These are phyloP conservation scores for Pinus taeda DNA, from an alignment of 75 land plant genomes.

Conservation along the genomic window DNA sequence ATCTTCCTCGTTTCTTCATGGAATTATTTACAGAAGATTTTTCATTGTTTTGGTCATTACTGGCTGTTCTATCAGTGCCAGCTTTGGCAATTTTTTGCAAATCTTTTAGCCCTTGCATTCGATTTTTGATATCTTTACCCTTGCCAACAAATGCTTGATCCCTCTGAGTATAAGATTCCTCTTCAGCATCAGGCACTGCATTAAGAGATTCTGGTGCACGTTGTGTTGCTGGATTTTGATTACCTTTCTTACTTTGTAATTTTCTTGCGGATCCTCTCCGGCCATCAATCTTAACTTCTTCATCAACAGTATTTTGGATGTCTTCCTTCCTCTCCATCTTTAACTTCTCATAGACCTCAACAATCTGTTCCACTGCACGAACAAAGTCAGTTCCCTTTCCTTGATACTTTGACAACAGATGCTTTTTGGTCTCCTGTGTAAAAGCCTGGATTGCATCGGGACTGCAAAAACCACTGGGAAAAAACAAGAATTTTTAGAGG, in stretches of 20 bases:
- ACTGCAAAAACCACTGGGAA: slow-evolving; percentile 79
- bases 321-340: slow-evolving; percentile 27
- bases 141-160: neutral
- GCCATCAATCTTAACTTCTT: neutral
- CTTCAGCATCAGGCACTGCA: neutral
- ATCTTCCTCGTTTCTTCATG: neutral
- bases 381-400: slow-evolving; percentile 81
- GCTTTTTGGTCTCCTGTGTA: slow-evolving; percentile 74
- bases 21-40: neutral
- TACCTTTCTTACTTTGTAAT: slow-evolving; percentile 15
- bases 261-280: neutral
- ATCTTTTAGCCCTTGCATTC: neutral
- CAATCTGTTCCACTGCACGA: slow-evolving; percentile 81
- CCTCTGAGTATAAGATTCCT: neutral
- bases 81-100: neutral
- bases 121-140: slow-evolving; percentile 4
- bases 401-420: slow-evolving; percentile 53
- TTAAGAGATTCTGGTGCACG: neutral
- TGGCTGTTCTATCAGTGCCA: neutral
- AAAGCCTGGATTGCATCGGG: slow-evolving; percentile 81
- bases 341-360: slow-evolving; percentile 45
- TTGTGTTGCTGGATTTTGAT: slow-evolving; percentile 2
- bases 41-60: neutral
- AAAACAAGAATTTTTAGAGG: neutral
- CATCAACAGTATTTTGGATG: slow-evolving; percentile 15